Base-by-base conservation (phyloP, 768 basidiomycete genomes). In the Lactarius hengduanensis region DNA sequence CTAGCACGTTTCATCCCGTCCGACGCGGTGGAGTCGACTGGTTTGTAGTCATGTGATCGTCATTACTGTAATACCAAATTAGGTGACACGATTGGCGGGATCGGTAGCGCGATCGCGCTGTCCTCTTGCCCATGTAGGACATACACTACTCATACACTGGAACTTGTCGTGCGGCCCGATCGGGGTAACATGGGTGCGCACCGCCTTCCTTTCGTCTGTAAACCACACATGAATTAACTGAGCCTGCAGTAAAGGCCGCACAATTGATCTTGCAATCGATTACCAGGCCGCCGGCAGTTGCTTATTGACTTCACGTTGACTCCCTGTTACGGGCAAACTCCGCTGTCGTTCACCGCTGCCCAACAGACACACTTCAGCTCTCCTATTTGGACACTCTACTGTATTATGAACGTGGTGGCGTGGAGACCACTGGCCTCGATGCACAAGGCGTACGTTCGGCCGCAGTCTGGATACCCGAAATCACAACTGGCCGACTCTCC, bases 201-300 rank as follows among this genome's bases (percentile, higher is more conserved):
- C 38, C 26, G 40, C 8, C 30, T 40, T 15, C 36, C 7, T 38
- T 22, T 6, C 18, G 59, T 9, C 54, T 61, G 36, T 2, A 36
- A 9, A 34, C 9, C 36, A 36, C 28, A 61, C 26, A 6, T 9
- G 7, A 57, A 40, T 57, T n/a, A 47, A 15, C 18, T 54, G 57
- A 59, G 63, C 65, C 50, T 57, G 58, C 59, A 86, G 85, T 3
- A 79, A 82, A 30, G 77, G 73, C 11, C 36, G 1, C 0, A 84
- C 87, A 0, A 28, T 28, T 2, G 3, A 28, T 28, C 28, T 28
- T 28, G 28, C 2, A 28, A 77, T 86, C 45, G 82, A 89, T 74
- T 89, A 85, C 69, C 85, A 86, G 72, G 79, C n/a, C n/a, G 80
- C 3, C 83, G 89, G n/a, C 83, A 81, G n/a, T 87, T 88, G 63